Conservation (phyloP, 441 rosid genomes). For the Bocquillonia castaneifolia region DNA sequence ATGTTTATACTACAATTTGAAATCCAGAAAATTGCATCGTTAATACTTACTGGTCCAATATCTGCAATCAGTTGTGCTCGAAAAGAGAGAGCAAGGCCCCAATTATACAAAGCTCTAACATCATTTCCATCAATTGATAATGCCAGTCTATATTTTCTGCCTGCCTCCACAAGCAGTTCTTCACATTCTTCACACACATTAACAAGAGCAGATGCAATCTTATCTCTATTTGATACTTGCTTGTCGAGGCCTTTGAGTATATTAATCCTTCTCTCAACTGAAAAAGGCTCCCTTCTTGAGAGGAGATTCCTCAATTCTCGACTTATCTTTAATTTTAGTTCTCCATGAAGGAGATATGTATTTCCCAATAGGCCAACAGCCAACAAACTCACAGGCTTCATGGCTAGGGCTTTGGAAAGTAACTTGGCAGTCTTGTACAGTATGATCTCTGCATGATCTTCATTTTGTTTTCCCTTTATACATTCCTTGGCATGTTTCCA, state of each 20-base stretch:
- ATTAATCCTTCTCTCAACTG: constrained; percentile 27
- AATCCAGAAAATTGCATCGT: not conserved
- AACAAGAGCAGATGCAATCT: constrained; percentile 41
- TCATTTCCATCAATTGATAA: constrained; percentile 62
- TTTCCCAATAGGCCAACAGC: constrained; percentile 73
- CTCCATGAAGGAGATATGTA: constrained; percentile 70
- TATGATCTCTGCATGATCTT: constrained; percentile 40
- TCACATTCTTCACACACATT: constrained; percentile 64
- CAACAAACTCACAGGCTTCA: constrained; percentile 67
- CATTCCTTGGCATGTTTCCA: constrained; percentile 49
- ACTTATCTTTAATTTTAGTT: constrained; percentile 51
- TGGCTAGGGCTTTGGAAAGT: constrained; percentile 43
- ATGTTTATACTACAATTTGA: not conserved
- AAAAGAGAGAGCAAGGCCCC: constrained; percentile 75
- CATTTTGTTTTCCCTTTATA: constrained; percentile 34
- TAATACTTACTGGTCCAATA: constrained; percentile 62
- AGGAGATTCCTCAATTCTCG: constrained; percentile 56
- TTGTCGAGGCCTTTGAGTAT: constrained; percentile 28
- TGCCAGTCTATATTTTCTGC: constrained; percentile 60
- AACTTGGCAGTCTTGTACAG: constrained; percentile 33
- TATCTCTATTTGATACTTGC: constrained; percentile 30
- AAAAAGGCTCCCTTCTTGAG: constrained; percentile 32
- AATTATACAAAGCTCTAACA: constrained; percentile 57
- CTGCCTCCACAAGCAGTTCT: constrained; percentile 63
- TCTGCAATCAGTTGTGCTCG: constrained; percentile 70